phyloP scores from a whole-genome alignment of 2,329 filamentous ascomycete genomes.

The Cercospora sp. region DNA sequence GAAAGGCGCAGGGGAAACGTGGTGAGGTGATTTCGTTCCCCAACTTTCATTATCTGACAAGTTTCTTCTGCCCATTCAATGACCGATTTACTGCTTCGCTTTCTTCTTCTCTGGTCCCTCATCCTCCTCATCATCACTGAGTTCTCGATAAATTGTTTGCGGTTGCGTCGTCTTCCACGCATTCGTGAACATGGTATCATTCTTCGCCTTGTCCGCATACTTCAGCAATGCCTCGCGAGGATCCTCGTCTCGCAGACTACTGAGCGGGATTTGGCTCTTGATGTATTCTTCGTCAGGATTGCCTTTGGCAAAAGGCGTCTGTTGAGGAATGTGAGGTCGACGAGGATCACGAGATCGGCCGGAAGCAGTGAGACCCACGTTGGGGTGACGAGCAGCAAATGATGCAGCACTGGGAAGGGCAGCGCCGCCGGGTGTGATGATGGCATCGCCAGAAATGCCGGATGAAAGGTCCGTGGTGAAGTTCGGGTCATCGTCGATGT shows the following conservation, averaged over 20 bases:
- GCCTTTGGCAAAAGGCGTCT: conserved; percentile 86
- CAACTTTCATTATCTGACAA: too few relatives aligned
- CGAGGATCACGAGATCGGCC: conserved; percentile 77
- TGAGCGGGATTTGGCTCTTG: conserved; percentile 81
- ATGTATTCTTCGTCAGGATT: conserved; percentile 90
- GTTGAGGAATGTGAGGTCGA: conserved; percentile 77
- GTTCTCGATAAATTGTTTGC: conserved; percentile 82
- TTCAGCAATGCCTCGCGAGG: conserved; percentile 89
- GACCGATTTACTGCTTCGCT: too few relatives aligned
- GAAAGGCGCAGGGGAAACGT: too few relatives aligned
- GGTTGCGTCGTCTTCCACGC: conserved; percentile 93
- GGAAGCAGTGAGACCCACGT: conserved; percentile 72
- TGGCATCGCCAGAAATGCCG: conserved; percentile 79
- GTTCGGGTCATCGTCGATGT: conserved; percentile 88
- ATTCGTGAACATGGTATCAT: conserved; percentile 90
- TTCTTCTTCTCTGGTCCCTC: conserved; percentile 63
- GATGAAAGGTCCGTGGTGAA: conserved; percentile 80
- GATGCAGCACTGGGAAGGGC: conserved; percentile 45
- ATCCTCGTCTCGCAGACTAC: conserved; percentile 93
- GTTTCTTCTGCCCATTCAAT: too few relatives aligned
- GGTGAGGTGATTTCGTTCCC: too few relatives aligned
- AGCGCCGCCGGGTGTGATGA: conserved; percentile 58
- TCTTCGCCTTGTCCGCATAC: conserved; percentile 90
- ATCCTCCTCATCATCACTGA: conserved; percentile 77
- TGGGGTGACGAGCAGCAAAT: conserved; percentile 63